Base-by-base conservation (phyloP, 23 red algal species). In the Chondrus crispus region DNA sequence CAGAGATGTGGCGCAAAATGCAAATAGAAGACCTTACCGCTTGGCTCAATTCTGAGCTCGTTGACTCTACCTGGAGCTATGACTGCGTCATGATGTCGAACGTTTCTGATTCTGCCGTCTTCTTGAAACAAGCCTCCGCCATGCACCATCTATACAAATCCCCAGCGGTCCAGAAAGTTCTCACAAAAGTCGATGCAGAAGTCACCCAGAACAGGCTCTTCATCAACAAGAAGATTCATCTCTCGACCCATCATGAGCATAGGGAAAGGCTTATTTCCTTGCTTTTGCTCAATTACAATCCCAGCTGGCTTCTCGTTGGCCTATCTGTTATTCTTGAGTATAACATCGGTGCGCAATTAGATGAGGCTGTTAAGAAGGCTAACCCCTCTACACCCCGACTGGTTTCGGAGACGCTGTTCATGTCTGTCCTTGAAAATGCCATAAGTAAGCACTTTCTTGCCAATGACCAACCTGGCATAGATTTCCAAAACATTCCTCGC, bases 21-120 rank as follows among this genome's bases (percentile, higher is more conserved):
- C 84, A 88, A 70, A 46, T 41, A 7, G 53, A 74, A 8, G 84
- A 88, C 48, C 84, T 88, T 5, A 75, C 63, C 45, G 66, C 84
- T 57, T 88, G 84, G 84, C 70, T 88, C 19, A 88, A 88, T 30
- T 63, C 60, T 38, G 63, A 74, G 28, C 84, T 88, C 66, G 68
- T 62, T 14, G 45, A 70, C 24, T 45, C 35, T 18, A 46, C 84
- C 41, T 8, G 28, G 12, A 45, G 41, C 30, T 19, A 28, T 5
- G 43, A 12, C 32, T 85, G 24, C 19, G 29, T 63, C 57, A 30
- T 58, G 8, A 43, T 58, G 29, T 29, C 32, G 41, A 32, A 30
- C 4, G 46, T 68, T 46, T 53, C 81, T 3, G 46, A 29, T 4
- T 52, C 62, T 11, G 62, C 36, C 20, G 33, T 74, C 47, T 77